Conservation (phyloP, 2,329 filamentous ascomycete genomes). For the Cryphonectria naterciae region DNA sequence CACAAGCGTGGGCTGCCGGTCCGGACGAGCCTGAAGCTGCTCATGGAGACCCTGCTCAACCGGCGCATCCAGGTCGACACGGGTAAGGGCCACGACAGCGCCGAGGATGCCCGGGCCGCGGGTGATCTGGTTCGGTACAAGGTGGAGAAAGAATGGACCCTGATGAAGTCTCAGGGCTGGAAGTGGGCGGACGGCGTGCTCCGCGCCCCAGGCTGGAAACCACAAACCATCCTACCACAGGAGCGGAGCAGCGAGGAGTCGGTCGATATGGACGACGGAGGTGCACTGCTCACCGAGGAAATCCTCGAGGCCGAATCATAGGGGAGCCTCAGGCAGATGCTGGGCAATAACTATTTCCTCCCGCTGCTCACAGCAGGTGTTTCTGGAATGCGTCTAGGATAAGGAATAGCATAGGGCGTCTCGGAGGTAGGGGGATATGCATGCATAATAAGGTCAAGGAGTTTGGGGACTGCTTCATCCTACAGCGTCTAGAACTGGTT, state of each 20-base stretch:
- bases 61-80: slow-evolving; percentile 77
- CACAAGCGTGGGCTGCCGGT: slow-evolving; percentile 77
- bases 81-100: slow-evolving; percentile 79
- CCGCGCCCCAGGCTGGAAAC: slow-evolving; percentile 18
- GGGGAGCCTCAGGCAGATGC: slow-evolving; percentile 1
- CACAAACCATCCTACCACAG: not conserved
- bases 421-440: not conserved
- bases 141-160: slow-evolving; percentile 71
- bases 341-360: slow-evolving; percentile 12
- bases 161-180: slow-evolving; percentile 71
- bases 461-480: slow-evolving; percentile 5
- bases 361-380: slow-evolving; percentile 7
- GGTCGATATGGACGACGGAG: slow-evolving; percentile 14
- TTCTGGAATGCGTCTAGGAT: slow-evolving; percentile 1
- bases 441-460: not conserved
- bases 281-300: slow-evolving; percentile 41
- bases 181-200: slow-evolving; percentile 52
- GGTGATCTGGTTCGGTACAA: slow-evolving; percentile 81
- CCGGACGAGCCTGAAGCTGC: slow-evolving; percentile 74
- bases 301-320: slow-evolving; percentile 40
- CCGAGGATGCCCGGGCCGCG: slow-evolving; percentile 86
- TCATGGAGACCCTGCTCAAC: slow-evolving; percentile 72
- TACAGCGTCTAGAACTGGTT: not conserved
- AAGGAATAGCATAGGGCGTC: not conserved
- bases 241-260: slow-evolving; percentile 24